Percentiles rank a stretch among this genome's conserved stretches.
Conservation (phyloP, 1,284 basidiomycete species). For the Cryptococcus maquisensis region DNA sequence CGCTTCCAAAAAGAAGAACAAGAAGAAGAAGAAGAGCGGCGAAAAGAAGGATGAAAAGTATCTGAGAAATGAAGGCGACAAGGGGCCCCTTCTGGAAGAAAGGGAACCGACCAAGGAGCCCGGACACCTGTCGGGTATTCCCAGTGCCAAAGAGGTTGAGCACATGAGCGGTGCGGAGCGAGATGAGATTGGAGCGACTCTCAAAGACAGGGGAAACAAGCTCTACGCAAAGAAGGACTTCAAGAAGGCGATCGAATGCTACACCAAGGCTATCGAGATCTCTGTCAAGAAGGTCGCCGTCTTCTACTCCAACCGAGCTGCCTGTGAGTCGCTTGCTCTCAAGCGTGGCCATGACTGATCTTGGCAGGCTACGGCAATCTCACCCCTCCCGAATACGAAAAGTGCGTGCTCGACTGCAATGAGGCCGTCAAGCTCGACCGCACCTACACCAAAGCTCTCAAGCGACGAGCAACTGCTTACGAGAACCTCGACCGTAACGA, state of each 20-base stretch:
- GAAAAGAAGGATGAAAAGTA: conserved; percentile 48
- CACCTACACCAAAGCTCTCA: conserved; percentile 91
- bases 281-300: conserved; percentile 84
- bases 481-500: conserved; percentile 73
- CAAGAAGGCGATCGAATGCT: conserved; percentile 70
- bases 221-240: conserved; percentile 80
- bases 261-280: conserved; percentile 86
- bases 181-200: conserved; percentile 64
- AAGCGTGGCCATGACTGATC: background rate
- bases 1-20: conserved; percentile 58
- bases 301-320: conserved; percentile 95
- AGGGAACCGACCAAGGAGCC: conserved; percentile 42
- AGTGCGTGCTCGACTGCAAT: conserved; percentile 87
- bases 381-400: conserved; percentile 73
- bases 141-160: conserved; percentile 30
- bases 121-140: conserved; percentile 22
- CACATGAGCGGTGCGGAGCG: conserved; percentile 50
- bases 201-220: conserved; percentile 87
- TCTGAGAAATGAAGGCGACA: conserved; percentile 46
- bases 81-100: conserved; percentile 75
- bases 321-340: conserved; percentile 60
- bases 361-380: conserved; percentile 82
- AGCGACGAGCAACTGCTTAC: conserved; percentile 80
- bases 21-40: conserved; percentile 52
- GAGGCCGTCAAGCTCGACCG: conserved; percentile 79